Base-by-base conservation (phyloP, 768 basidiomycete genomes). In the Lactarius sanguifluus region DNA sequence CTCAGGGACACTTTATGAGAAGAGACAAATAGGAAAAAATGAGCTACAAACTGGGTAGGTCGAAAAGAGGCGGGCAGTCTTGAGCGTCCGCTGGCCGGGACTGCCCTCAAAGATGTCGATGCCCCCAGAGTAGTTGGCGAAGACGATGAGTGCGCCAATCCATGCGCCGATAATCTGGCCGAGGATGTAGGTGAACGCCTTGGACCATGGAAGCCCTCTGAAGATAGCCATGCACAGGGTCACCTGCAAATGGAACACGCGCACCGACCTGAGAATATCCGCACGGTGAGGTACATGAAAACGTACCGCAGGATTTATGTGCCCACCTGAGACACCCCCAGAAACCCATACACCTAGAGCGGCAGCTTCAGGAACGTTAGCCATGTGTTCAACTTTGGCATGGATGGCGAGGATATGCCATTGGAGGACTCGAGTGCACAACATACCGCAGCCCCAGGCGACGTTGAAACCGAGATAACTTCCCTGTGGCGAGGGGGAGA, bases 151-250 rank as follows among this genome's bases (percentile, higher is more conserved):
- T 23, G 82, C 83, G 20, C 87, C 89, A 54, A 84, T 79, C 38
- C 88, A 70, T 2, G 76, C 88, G 34, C 89, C 89, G 61, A 89
- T 73, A 18, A 87, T 62, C 73, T 91, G 89, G 1, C 86, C 82
- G 58, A 85, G 71, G 47, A 89, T 83, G 73, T 86, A 92, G 23
- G 70, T 80, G 1, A 91, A 90, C 0, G 91, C 91, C 74, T 93
- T 93, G 70, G 80, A 81, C 88, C 89, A 89, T 0, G 91, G 89
- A 75, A 94, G 93, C 52, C 81, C 81, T 69, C 91, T 85, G 75
- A 86, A 86, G 3, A 84, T 79, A 5, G 88, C 89, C 57, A 92
- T 72, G 12, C 85, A 80, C 56, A 94, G 76, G 16, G 91, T 94
- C 40, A 92, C 82, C 87, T 88, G 25, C 18, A 13, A 50, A 40